Evolutionary conservation across 306 rosid species (phyloP).

Genomic region (Glycine tomentella): DNA sequence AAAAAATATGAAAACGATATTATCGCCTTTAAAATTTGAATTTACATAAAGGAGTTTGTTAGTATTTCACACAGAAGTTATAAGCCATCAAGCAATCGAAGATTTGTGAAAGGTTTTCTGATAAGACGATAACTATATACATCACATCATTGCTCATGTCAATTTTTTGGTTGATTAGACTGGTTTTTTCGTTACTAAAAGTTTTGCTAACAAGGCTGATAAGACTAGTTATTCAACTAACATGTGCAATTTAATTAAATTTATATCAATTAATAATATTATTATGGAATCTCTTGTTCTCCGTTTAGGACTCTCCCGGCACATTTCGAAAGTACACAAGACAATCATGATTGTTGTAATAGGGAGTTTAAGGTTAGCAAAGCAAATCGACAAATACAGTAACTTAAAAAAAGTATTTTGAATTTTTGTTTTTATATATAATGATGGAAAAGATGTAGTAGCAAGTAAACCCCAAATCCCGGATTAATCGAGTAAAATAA

Average conservation of each 20-base stretch:
- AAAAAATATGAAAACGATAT: not conserved
- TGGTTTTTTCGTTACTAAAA: not conserved
- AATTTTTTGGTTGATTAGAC: slow-evolving; percentile 19
- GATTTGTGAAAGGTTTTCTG: slow-evolving; percentile 22
- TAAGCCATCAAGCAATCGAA: not conserved
- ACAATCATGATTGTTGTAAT: not conserved
- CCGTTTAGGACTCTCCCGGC: not conserved
- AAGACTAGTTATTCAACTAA: not conserved
- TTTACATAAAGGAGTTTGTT: not conserved
- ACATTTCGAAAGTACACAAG: not conserved
- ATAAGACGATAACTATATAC: slow-evolving; percentile 44
- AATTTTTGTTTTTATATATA: not conserved
- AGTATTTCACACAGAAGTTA: slow-evolving; percentile 4
- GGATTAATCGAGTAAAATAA: no score
- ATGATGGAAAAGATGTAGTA: not conserved
- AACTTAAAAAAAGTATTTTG: no score
- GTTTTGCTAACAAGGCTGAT: not conserved
- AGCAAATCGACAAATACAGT: not conserved
- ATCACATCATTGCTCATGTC: slow-evolving; percentile 37
- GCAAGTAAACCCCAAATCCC: no score
- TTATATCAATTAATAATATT: not conserved
- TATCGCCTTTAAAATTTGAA: slow-evolving; percentile 9
- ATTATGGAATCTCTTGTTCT: not conserved
- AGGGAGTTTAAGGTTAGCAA: slow-evolving; percentile 12
- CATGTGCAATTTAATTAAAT: not conserved